Conservation (phyloP, 2,329 filamentous ascomycete genomes). For the Zarea fungicola region DNA sequence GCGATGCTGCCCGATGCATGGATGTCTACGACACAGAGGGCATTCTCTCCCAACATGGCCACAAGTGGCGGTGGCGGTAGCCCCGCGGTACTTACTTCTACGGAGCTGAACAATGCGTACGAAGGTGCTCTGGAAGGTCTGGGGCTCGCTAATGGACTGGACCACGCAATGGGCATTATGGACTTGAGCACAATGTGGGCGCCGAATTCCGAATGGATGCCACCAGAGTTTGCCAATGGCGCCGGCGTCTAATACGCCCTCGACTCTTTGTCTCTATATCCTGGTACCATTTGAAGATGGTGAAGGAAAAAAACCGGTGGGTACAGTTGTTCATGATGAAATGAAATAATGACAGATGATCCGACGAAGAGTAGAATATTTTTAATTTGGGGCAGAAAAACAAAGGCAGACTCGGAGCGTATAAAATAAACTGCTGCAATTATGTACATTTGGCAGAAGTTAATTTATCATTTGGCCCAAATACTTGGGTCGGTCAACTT, state of each 20-base stretch:
- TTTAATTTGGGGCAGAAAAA: no score
- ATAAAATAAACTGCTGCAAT: no score
- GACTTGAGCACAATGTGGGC: conserved; percentile 32
- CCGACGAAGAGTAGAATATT: no score
- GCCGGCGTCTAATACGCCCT: conserved; percentile 23
- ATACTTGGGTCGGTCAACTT: no score
- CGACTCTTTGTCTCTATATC: not conserved
- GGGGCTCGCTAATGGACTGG: conserved; percentile 40
- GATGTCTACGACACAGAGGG: conserved; percentile 8
- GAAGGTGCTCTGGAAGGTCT: conserved; percentile 44
- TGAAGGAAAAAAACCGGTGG: not conserved
- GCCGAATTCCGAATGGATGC: conserved; percentile 27
- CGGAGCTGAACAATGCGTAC: conserved; percentile 45
- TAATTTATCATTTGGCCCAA: no score
- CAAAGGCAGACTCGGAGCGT: no score
- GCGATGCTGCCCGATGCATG: conserved; percentile 14
- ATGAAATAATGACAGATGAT: no score
- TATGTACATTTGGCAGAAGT: no score
- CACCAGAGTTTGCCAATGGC: conserved; percentile 28
- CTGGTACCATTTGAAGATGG: not conserved
- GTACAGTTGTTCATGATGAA: no score
- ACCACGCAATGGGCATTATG: conserved; percentile 35
- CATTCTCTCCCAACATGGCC: conserved; percentile 15
- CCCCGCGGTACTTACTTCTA: not conserved
- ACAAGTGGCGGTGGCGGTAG: not conserved